Evolutionary conservation across 176 grass and related monocot species (phyloP), one percentile per base, ranked within the genome.

Genomic region (Pharus latifolius): DNA sequence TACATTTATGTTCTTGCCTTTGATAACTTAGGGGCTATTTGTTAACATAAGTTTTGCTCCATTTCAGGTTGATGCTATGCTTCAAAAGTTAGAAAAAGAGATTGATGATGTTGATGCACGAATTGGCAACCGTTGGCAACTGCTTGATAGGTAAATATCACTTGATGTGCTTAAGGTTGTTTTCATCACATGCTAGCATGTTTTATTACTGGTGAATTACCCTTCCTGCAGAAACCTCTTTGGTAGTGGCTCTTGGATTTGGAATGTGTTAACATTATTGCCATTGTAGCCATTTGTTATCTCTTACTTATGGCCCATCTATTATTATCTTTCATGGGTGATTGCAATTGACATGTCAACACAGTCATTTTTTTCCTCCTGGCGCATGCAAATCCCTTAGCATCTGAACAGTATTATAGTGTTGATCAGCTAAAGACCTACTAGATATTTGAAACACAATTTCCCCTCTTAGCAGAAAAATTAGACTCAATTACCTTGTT

Each of bases 51-150:
- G 0, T 59, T 72, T 34, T 40, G 15, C 54, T 82, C 51, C 44
- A 70, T 84, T 85, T 87, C 75, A 98, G 94, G 94, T 98, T 77
- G 89, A 98, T 87, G 70, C 78, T 17, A 90, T 98, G 89, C 83
- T 98, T 56, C 89, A 93, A 26, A 70, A 93, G 82, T 82, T 98
- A 40, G 94, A 92, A 65, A 89, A 90, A 75, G 94, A 98, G 76
- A 98, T 98, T 44, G 94, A 98, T 75, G 89, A 92, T 75, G 94
- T 98, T 49, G 94, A 98, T 72, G 86, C 89, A 52, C 91, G 72
- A 74, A 98, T 98, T 69, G 94, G 94, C 12, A 87, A 90, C 61
- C 89, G 89, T 3, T 98, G 89, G 94, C 83, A 98, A 78, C 65
- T 93, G 18, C 89, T 98, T 73, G 94, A 98, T 79, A 98, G 83